phyloP scores from a whole-genome alignment of 2,329 filamentous ascomycete genomes.

The Fusarium tuaranense region DNA sequence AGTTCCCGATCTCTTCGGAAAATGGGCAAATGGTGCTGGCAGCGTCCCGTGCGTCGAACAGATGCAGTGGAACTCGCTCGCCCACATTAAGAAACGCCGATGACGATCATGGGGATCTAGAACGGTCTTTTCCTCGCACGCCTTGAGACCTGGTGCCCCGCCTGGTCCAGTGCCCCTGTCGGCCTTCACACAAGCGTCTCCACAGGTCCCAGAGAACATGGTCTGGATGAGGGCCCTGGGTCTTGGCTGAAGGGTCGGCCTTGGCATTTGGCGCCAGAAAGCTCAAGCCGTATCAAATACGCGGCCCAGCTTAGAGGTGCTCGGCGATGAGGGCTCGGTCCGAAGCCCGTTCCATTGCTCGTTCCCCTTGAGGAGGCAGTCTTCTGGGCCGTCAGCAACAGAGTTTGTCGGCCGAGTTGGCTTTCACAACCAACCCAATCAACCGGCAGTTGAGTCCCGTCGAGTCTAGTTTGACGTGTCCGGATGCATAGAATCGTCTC shows the following conservation, averaged over 20 bases:
- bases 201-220: constrained; percentile 26
- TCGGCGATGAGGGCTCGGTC: constrained; percentile 3
- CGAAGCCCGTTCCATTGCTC: constrained; percentile 2
- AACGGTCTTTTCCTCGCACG: constrained; percentile 38
- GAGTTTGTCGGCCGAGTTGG: constrained; percentile 24
- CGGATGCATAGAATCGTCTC: constrained; percentile 1
- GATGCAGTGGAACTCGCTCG: constrained; percentile 38
- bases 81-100: constrained; percentile 40
- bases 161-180: constrained; percentile 29
- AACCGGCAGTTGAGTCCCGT: neutral
- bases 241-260: constrained; percentile 25
- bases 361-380: neutral
- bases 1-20: constrained; percentile 35
- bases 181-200: constrained; percentile 14
- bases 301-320: neutral
- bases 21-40: constrained; percentile 23
- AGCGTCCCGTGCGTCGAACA: constrained; percentile 31
- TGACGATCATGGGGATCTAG: constrained; percentile 44
- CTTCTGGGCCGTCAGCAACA: neutral
- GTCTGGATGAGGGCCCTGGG: constrained; percentile 28
- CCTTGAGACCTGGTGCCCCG: constrained; percentile 23
- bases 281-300: neutral
- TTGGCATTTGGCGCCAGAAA: constrained; percentile 24
- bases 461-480: neutral
- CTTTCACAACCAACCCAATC: neutral